Percentiles rank a stretch among this genome's conserved stretches.
These are phyloP conservation scores for Corylus heterophylla DNA, from an alignment of 306 rosid species.

Conservation along the genomic window DNA sequence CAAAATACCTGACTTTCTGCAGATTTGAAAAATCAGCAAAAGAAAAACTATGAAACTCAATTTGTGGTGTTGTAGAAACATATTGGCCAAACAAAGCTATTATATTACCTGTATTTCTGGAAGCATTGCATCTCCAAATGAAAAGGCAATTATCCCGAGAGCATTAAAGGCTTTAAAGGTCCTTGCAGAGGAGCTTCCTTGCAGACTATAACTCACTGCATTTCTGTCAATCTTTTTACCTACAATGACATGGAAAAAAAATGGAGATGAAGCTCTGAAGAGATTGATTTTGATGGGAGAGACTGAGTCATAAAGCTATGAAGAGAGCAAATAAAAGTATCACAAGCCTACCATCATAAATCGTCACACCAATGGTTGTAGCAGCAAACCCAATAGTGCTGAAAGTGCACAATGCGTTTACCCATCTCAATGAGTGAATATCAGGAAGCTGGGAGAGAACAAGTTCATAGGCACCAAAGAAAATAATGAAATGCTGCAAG, in stretches of 20 bases:
- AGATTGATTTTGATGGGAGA: not conserved
- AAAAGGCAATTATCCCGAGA: constrained; percentile 69
- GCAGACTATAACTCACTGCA: constrained; percentile 50
- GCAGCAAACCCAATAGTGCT: constrained; percentile 75
- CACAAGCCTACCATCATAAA: constrained; percentile 54
- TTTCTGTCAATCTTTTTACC: constrained; percentile 67
- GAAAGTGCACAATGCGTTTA: constrained; percentile 79
- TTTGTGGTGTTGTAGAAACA: not conserved
- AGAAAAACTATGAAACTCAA: not conserved
- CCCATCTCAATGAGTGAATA: constrained; percentile 77
- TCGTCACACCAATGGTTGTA: constrained; percentile 70
- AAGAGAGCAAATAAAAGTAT: not conserved
- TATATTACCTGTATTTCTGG: constrained; percentile 67
- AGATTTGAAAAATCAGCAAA: not conserved
- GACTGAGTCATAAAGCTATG: constrained; percentile 1
- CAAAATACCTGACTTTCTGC: not conserved
- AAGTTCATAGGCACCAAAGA: constrained; percentile 73
- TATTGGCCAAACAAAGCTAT: not conserved
- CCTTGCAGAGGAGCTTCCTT: constrained; percentile 57
- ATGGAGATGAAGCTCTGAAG: constrained; percentile 8
- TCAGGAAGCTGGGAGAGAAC: constrained; percentile 75
- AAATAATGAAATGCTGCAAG: constrained; percentile 66
- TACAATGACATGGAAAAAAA: constrained; percentile 22
- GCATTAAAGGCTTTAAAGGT: constrained; percentile 70
- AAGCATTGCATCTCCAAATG: constrained; percentile 87